Base-by-base conservation (phyloP, 345 rosid species). In the Ceriops zippeliana region DNA sequence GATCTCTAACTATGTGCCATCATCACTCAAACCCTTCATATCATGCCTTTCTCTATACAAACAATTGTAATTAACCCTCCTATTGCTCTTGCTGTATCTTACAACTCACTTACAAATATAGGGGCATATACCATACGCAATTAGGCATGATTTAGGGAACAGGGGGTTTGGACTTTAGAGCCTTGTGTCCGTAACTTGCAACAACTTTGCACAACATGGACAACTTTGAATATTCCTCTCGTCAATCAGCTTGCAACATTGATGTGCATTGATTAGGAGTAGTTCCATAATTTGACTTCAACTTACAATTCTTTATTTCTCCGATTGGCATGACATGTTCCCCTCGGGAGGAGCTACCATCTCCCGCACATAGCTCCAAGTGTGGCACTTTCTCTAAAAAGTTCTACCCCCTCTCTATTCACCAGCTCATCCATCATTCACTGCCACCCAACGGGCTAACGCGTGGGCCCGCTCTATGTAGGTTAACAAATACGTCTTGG, bases 321-420 rank as follows among this genome's bases (percentile, higher is more conserved):
- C 21, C 52, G 74, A 67, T 73, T 67, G 74, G 58, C 70, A 62
- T 79, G 78, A 28, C 64, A 64, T 75, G 86, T 80, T 73, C 58
- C 83, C 73, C 62, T 70, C 42, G 17, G 59, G 30, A 56, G 59
- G 30, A 21, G 59, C 59, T 20, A 56, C 24, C 52, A 54, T 62
- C 51, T 70, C 61, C 34, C 32, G 61, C 72, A 73, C 71, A 73
- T 61, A 66, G 61, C 68, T 35, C 52, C 17, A 20, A 22, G 28
- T 58, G 19, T 28, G 52, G 38, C 32, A 13, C 57, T 60, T 27
- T 30, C 51, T 37, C 67, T 20, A 62, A 15, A 28, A 28, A 21
- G 6, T 58, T 21, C 7, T 51, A 28, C 69, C 64, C 68, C 32
- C 56, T 53, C 24, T 1, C 26, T 52, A 31, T 42, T 71, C 69